Evolutionary conservation across 345 rosid species (phyloP).

Genomic region (Pseudoturritis turrita): DNA sequence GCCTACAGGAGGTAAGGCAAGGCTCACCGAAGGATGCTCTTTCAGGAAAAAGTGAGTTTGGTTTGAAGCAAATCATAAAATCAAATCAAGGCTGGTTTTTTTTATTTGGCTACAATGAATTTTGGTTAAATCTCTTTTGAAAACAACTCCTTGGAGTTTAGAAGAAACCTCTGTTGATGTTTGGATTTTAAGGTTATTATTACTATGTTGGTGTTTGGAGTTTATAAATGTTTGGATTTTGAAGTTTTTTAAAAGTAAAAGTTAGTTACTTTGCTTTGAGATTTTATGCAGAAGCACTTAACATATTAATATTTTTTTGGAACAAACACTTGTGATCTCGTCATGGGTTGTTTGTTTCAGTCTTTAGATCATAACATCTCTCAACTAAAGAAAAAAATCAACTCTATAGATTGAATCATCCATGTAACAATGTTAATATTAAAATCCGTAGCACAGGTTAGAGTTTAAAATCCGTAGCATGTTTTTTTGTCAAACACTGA

Average conservation of each 20-base stretch:
- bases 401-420: no score
- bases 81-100: neutral
- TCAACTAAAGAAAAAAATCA: no score
- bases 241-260: neutral
- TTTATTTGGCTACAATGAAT: constrained; percentile 11
- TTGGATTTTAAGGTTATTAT: constrained; percentile 7
- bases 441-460: no score
- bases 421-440: no score
- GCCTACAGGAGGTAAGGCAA: constrained; percentile 71
- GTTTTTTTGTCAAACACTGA: no score
- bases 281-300: no score
- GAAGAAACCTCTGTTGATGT: constrained; percentile 17
- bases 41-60: constrained; percentile 63
- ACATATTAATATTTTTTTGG: no score
- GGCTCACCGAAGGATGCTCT: constrained; percentile 69
- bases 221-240: neutral
- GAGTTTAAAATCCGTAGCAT: no score
- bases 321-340: no score
- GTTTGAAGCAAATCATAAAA: neutral
- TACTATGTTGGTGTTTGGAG: neutral
- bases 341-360: no score
- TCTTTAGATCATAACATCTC: no score
- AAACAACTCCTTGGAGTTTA: constrained; percentile 11
- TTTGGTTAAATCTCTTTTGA: neutral
- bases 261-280: neutral